Evolutionary conservation across 768 basidiomycete genomes (phyloP).

Genomic region (Leucosporidium scottii): DNA sequence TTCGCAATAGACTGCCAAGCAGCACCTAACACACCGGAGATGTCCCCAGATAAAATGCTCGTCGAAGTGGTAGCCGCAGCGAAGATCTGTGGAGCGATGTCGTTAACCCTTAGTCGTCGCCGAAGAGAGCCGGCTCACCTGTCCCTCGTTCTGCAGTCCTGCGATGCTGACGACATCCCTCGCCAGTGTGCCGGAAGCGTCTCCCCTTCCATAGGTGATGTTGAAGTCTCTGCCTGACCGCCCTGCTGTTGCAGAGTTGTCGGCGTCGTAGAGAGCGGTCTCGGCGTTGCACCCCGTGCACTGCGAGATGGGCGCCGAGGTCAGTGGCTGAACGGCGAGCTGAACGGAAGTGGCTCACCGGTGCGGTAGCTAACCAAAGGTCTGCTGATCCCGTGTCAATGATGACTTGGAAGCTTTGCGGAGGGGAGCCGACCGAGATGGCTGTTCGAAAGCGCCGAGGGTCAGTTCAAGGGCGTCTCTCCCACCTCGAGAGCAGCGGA

Average conservation of each 20-base stretch:
- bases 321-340: too few species aligned
- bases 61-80: conserved; percentile 23
- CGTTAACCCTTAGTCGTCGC: background rate
- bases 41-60: conserved; percentile 23
- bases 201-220: conserved; percentile 75
- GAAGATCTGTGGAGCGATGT: conserved; percentile 6
- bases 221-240: conserved; percentile 52
- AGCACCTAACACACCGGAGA: conserved; percentile 58
- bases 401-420: conserved; percentile 49
- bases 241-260: conserved; percentile 57
- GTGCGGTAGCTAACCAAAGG: background rate
- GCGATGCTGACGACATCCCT: conserved; percentile 74
- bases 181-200: conserved; percentile 57
- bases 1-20: conserved; percentile 62
- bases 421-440: too few species aligned
- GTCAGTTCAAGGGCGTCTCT: too few species aligned
- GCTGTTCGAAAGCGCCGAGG: too few species aligned
- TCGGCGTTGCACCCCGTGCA: conserved; percentile 51
- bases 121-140: background rate
- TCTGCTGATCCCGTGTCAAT: conserved; percentile 61
- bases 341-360: background rate
- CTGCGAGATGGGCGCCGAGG: conserved; percentile 21
- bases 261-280: conserved; percentile 50
- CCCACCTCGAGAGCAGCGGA: too few species aligned
- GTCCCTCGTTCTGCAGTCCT: conserved; percentile 51